Evolutionary conservation across 148 eudicot genomes (phyloP).

Genomic region (Heliosperma pusillum): DNA sequence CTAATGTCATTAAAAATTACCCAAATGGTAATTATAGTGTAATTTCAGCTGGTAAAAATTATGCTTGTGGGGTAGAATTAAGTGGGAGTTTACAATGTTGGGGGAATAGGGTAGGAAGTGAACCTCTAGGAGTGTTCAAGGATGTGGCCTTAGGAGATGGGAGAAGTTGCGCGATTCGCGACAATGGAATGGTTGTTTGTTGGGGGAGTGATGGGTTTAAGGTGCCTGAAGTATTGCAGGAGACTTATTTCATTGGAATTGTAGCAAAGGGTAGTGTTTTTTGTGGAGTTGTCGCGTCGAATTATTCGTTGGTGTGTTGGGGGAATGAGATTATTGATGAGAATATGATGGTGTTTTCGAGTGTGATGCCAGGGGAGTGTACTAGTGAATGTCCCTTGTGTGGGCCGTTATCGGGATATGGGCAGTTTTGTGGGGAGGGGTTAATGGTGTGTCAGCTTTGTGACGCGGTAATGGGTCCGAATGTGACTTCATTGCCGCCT

Average conservation of each 20-base stretch:
- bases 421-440: constrained; percentile 38
- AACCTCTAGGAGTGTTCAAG: constrained; percentile 42
- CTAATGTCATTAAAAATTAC: constrained; percentile 19
- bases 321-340: constrained; percentile 39
- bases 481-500: not conserved
- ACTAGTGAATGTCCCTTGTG: constrained; percentile 42
- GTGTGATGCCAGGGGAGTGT: constrained; percentile 67
- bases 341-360: constrained; percentile 30
- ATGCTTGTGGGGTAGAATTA: constrained; percentile 50
- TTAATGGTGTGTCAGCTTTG: constrained; percentile 46
- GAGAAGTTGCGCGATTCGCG: constrained; percentile 52
- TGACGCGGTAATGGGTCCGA: not conserved
- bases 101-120: constrained; percentile 41
- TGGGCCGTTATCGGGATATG: constrained; percentile 37
- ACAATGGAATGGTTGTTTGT: constrained; percentile 55
- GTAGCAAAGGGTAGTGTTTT: constrained; percentile 46
- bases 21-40: constrained; percentile 45
- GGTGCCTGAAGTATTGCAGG: constrained; percentile 37
- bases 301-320: constrained; percentile 69
- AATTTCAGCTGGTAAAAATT: constrained; percentile 45
- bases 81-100: constrained; percentile 59
- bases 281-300: constrained; percentile 54
- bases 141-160: constrained; percentile 62
- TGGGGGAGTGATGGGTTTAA: constrained; percentile 56
- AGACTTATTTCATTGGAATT: constrained; percentile 37